Percentiles rank a stretch among this genome's conserved stretches.
phyloP scores from a whole-genome alignment of 345 rosid genomes.

The Geranium brycei region DNA sequence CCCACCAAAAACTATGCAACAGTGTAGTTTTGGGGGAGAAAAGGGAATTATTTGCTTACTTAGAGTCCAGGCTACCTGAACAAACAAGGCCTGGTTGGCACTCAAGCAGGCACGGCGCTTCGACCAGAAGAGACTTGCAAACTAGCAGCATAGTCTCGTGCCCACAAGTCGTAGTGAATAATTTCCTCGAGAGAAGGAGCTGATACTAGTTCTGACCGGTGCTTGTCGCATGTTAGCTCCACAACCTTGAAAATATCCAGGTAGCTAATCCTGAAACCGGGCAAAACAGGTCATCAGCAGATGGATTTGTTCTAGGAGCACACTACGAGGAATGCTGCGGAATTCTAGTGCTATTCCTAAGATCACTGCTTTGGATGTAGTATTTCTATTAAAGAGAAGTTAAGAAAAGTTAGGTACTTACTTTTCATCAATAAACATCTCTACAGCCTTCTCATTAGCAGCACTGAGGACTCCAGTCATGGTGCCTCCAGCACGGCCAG shows the following conservation, averaged over 20 bases:
- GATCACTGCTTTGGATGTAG: too few species aligned
- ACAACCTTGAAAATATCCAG: slow-evolving; percentile 88
- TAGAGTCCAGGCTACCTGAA: neutral
- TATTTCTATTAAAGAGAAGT: neutral
- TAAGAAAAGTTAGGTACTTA: slow-evolving; percentile 18
- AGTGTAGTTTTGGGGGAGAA: slow-evolving; percentile 4
- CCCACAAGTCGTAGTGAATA: slow-evolving; percentile 83
- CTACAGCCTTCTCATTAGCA: slow-evolving; percentile 83
- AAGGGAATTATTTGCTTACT: neutral
- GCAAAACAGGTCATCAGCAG: neutral
- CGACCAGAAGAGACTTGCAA: slow-evolving; percentile 33
- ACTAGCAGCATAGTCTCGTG: slow-evolving; percentile 54
- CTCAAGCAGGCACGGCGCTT: slow-evolving; percentile 33
- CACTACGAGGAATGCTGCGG: neutral
- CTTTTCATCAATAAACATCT: slow-evolving; percentile 75
- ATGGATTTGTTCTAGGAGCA: neutral
- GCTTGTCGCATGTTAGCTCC: slow-evolving; percentile 72
- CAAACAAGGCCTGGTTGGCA: neutral
- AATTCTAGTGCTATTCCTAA: too few species aligned
- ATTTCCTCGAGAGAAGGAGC: slow-evolving; percentile 81
- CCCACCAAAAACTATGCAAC: slow-evolving; percentile 1
- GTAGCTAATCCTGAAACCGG: slow-evolving; percentile 55
- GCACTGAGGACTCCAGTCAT: slow-evolving; percentile 99
- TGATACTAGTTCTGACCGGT: slow-evolving; percentile 50
- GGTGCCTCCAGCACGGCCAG: slow-evolving; percentile 97